These are phyloP conservation scores for Puya raimondii DNA, from an alignment of 176 grass and related monocot species.

Conservation along the genomic window DNA sequence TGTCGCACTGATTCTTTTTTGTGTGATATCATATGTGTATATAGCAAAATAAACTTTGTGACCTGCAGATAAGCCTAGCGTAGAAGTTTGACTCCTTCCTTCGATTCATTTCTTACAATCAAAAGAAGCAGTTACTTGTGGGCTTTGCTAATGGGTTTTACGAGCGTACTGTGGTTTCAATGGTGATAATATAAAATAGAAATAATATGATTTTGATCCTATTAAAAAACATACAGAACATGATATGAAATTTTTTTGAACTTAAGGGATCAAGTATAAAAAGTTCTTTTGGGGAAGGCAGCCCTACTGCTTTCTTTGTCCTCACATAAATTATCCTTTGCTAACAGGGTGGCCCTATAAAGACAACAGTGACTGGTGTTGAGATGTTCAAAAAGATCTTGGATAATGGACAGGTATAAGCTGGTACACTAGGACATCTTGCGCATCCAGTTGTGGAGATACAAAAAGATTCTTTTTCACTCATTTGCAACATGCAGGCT, in stretches of 20 bases:
- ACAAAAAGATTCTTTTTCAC: background rate
- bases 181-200: background rate
- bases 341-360: constrained; percentile 60
- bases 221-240: too few relatives aligned
- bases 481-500: constrained; percentile 33
- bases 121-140: background rate
- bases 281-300: too few relatives aligned
- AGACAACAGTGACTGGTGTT: constrained; percentile 94
- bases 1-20: background rate
- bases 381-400: constrained; percentile 99
- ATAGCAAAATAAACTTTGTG: background rate
- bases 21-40: background rate
- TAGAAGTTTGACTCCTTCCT: too few relatives aligned
- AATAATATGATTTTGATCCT: background rate
- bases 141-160: background rate
- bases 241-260: too few relatives aligned
- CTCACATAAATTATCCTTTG: constrained; percentile 5
- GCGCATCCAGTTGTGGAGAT: constrained; percentile 1
- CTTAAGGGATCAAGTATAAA: too few relatives aligned
- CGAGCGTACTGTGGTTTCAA: background rate
- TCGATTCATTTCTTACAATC: too few relatives aligned
- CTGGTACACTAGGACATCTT: background rate
- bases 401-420: constrained; percentile 80
- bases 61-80: too few relatives aligned
- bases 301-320: constrained; percentile 1